Evolutionary conservation across 2,329 filamentous ascomycete genomes (phyloP).

Genomic region (Ophiostoma fasciatum): DNA sequence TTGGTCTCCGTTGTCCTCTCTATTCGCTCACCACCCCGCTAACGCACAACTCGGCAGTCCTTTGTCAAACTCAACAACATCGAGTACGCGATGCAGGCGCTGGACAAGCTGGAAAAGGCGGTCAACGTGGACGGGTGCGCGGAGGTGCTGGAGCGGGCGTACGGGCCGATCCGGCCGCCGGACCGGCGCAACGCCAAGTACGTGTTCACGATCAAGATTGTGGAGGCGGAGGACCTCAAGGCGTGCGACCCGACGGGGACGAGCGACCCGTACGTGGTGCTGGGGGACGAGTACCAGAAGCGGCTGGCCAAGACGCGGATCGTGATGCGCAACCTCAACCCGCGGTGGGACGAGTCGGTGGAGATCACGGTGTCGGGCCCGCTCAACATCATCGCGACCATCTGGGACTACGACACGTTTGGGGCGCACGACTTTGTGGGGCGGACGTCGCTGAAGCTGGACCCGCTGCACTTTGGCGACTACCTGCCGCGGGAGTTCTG

Average conservation of each 20-base stretch:
- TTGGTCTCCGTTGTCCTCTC: neutral
- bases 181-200: slow-evolving; percentile 65
- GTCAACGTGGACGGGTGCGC: slow-evolving; percentile 90
- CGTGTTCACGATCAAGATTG: slow-evolving; percentile 97
- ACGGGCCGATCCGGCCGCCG: slow-evolving; percentile 52
- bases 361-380: slow-evolving; percentile 88
- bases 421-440: slow-evolving; percentile 97
- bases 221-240: slow-evolving; percentile 94
- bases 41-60: slow-evolving; percentile 58
- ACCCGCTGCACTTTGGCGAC: slow-evolving; percentile 92
- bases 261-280: slow-evolving; percentile 92
- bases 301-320: slow-evolving; percentile 88
- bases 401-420: slow-evolving; percentile 97
- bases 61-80: slow-evolving; percentile 97
- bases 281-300: slow-evolving; percentile 96
- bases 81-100: slow-evolving; percentile 81
- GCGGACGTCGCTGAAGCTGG: slow-evolving; percentile 92
- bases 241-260: slow-evolving; percentile 91
- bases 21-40: no score
- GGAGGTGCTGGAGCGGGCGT: slow-evolving; percentile 58
- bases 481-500: slow-evolving; percentile 94
- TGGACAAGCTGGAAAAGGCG: slow-evolving; percentile 77
- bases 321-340: slow-evolving; percentile 79
- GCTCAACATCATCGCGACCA: slow-evolving; percentile 87
- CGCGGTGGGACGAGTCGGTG: slow-evolving; percentile 92